Base-by-base conservation (phyloP, 2,329 filamentous ascomycete genomes). In the Zymoseptoria ardabiliae region DNA sequence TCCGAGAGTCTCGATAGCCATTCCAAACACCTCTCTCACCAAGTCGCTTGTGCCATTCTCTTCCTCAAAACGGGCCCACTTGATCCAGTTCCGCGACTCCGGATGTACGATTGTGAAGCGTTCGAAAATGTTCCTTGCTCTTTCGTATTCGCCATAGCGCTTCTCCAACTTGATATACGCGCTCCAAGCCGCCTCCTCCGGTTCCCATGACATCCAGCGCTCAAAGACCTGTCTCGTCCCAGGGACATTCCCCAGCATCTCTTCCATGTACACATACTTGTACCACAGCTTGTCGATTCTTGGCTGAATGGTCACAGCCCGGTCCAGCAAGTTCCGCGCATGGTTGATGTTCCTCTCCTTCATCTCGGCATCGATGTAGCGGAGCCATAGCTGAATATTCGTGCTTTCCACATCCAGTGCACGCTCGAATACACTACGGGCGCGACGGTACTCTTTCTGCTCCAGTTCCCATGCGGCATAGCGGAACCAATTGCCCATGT, bases 201-300 rank as follows among this genome's bases (percentile, higher is more conserved):
- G 94, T 73, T 96, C 91, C 94, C 94, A 99, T 63, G 89, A 87
- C 88, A 99, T 93, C 94, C 94, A 99, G 52, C 94, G 83, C 77
- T 99, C 94, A 72, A 97, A 99, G 0, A 97, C 90, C 68, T 96
- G 90, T 60, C 94, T 82, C 2, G 91, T 95, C 41, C 93, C 94
- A 2, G 92, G 86, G 54, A 99, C 87, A 70, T 99, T 97, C 6
- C 91, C 91, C 57, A 99, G 82, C 77, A 93, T 97, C 81, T 99
- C 94, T 78, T 97, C 93, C 88, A 96, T 95, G 74, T 96, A 96
- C 23, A 96, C 91, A 79, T 97, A 99, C 74, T 97, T 97, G 80
- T 96, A 99, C 94, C 94, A 99, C 35, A 99, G 79, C 80, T 97
- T 97, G 73, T 97, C 91, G 49, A 97, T 85, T 59, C 94, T 82